Conservation (phyloP, 192 early-diverging fungal species). For the Rhizoclosmatium sp. region DNA sequence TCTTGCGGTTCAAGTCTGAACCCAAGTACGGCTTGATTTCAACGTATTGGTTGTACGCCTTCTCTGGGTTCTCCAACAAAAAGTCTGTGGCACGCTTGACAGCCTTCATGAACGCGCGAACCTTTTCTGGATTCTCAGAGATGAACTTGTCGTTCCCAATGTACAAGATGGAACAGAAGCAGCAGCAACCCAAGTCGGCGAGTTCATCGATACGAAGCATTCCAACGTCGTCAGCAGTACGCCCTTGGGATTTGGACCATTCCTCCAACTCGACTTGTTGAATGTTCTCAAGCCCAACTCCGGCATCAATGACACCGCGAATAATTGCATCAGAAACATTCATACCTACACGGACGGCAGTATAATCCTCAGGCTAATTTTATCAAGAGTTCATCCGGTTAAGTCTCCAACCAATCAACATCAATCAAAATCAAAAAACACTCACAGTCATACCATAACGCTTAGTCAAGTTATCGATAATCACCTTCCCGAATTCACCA, state of each 20-base stretch:
- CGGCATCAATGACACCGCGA: conserved; percentile 65
- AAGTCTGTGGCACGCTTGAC: conserved; percentile 59
- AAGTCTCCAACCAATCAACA: background rate
- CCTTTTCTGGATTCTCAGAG: conserved; percentile 63
- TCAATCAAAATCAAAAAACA: background rate
- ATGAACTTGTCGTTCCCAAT: conserved; percentile 71
- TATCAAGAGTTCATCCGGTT: background rate
- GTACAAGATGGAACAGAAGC: conserved; percentile 68
- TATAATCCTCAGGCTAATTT: conserved; percentile 49
- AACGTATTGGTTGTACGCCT: conserved; percentile 59
- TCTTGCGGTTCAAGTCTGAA: conserved; percentile 60
- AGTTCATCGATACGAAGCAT: conserved; percentile 75
- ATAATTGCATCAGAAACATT: conserved; percentile 69
- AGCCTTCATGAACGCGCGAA: conserved; percentile 61
- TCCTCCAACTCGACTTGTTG: conserved; percentile 63
- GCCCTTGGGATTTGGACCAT: conserved; percentile 61
- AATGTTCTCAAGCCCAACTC: conserved; percentile 72
- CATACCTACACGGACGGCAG: conserved; percentile 73
- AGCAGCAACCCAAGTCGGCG: conserved; percentile 70
- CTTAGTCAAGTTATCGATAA: conserved; percentile 63
- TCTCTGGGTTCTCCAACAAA: conserved; percentile 60
- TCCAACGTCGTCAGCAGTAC: conserved; percentile 55
- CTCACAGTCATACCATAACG: conserved; percentile 60
- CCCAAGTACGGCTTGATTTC: conserved; percentile 69
- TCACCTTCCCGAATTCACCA: conserved; percentile 72